A percentile compares a stretch with the other conserved stretches of the same genome.
These are phyloP conservation scores for Vanderwaltozyma yarrowii DNA, from an alignment of 805 yeast genomes.

Conservation along the genomic window DNA sequence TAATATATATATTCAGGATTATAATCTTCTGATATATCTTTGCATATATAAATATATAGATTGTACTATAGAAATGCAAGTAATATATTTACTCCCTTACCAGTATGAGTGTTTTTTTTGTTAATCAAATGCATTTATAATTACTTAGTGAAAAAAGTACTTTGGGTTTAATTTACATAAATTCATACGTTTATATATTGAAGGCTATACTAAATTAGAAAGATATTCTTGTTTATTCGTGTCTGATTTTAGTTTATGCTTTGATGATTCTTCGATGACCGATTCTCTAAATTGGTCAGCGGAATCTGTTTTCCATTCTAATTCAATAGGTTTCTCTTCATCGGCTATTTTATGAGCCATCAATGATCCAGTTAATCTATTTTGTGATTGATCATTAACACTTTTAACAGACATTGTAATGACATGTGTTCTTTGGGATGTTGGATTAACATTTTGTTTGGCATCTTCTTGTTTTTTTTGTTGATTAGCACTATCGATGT, in stretches of 20 bases:
- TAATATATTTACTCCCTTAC: not conserved
- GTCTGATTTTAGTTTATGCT: constrained; percentile 17
- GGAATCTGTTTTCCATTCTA: constrained; percentile 38
- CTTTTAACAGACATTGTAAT: constrained; percentile 71
- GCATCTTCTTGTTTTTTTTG: constrained; percentile 35
- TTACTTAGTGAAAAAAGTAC: too few relatives aligned
- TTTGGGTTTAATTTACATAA: too few relatives aligned
- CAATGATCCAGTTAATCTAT: constrained; percentile 59
- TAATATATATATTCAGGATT: not conserved
- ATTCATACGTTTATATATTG: too few relatives aligned
- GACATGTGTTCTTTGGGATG: constrained; percentile 42
- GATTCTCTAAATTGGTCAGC: constrained; percentile 23
- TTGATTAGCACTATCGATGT: constrained; percentile 54
- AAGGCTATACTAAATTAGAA: constrained; percentile 13
- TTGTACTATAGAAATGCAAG: too few relatives aligned
- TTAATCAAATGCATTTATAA: too few relatives aligned
- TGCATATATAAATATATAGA: too few relatives aligned
- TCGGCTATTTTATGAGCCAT: constrained; percentile 51
- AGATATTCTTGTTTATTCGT: constrained; percentile 20
- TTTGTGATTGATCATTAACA: constrained; percentile 44
- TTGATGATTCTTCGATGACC: constrained; percentile 14
- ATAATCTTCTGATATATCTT: not conserved
- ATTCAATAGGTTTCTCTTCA: constrained; percentile 41
- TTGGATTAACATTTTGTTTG: constrained; percentile 31
- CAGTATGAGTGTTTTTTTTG: not conserved